These are phyloP conservation scores for Clitoria ternatea DNA, from an alignment of 306 rosid species.

Conservation along the genomic window DNA sequence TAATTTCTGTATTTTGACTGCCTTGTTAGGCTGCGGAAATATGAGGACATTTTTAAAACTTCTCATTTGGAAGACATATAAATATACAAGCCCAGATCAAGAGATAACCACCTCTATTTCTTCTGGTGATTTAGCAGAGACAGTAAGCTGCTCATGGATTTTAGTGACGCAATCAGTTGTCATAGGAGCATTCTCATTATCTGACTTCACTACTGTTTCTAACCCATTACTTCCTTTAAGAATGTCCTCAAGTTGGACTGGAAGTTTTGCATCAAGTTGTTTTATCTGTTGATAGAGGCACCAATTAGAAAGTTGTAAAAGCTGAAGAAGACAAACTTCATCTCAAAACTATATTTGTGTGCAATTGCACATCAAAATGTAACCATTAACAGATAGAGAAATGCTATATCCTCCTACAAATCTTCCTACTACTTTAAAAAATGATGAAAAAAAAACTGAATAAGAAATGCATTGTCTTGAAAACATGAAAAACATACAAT, in stretches of 20 bases:
- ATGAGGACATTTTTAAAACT: slow-evolving; percentile 4
- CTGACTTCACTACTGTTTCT: slow-evolving; percentile 29
- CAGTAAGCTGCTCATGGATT: slow-evolving; percentile 17
- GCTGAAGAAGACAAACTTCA: not conserved
- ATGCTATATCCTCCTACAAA: too few species aligned
- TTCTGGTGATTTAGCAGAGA: slow-evolving; percentile 21
- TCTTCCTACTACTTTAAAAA: too few species aligned
- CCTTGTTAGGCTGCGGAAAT: slow-evolving; percentile 29
- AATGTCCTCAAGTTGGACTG: slow-evolving; percentile 50
- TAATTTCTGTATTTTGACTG: slow-evolving; percentile 27
- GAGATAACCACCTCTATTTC: slow-evolving; percentile 29
- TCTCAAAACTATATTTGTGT: slow-evolving; percentile 2
- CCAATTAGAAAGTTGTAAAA: slow-evolving; percentile 31
- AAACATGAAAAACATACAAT: too few species aligned
- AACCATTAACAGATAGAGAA: not conserved
- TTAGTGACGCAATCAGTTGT: not conserved
- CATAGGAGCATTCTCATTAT: slow-evolving; percentile 4
- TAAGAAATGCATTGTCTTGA: too few species aligned
- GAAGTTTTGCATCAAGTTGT: slow-evolving; percentile 57
- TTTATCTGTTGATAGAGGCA: slow-evolving; percentile 49
- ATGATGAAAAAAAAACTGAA: too few species aligned
- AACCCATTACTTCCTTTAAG: slow-evolving; percentile 34
- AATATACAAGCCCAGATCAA: slow-evolving; percentile 14
- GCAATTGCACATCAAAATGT: slow-evolving; percentile 10
- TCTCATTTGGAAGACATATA: not conserved